Percentiles rank a stretch among this genome's conserved stretches.
phyloP scores from a whole-genome alignment of 2,329 filamentous ascomycete genomes.

The Aphanoascus verrucosus region DNA sequence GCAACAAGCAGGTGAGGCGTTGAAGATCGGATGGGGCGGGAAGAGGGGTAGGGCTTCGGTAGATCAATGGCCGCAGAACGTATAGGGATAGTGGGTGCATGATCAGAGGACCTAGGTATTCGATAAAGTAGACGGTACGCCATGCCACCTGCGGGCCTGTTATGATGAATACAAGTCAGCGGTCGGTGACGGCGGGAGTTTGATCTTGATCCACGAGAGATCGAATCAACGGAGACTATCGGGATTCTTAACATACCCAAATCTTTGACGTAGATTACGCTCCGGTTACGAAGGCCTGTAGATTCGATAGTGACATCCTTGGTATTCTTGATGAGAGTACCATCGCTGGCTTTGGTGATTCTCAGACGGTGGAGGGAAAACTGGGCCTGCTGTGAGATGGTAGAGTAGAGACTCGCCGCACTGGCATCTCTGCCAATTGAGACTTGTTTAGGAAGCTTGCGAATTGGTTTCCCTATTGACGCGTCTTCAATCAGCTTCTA shows the following conservation, averaged over 20 bases:
- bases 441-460: conserved; percentile 48
- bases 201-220: too few relatives aligned
- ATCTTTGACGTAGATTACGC: conserved; percentile 76
- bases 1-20: conserved; percentile 60
- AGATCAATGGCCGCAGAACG: conserved; percentile 58
- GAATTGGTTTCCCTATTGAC: conserved; percentile 49
- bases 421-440: conserved; percentile 43
- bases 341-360: conserved; percentile 55
- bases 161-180: too few relatives aligned
- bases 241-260: conserved; percentile 51
- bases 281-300: conserved; percentile 48
- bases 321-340: conserved; percentile 46
- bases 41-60: conserved; percentile 43
- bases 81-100: conserved; percentile 68
- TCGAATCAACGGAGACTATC: too few relatives aligned
- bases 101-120: conserved; percentile 84
- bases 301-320: conserved; percentile 43
- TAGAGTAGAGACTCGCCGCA: conserved; percentile 46
- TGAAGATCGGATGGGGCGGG: conserved; percentile 54
- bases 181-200: too few relatives aligned
- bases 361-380: conserved; percentile 50
- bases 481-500: background rate
- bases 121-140: conserved; percentile 88
- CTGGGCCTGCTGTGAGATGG: conserved; percentile 44
- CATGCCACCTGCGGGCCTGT: conserved; percentile 79